Evolutionary conservation across 202 grass and related monocot species (phyloP).

Genomic region (Alloteropsis angusta): DNA sequence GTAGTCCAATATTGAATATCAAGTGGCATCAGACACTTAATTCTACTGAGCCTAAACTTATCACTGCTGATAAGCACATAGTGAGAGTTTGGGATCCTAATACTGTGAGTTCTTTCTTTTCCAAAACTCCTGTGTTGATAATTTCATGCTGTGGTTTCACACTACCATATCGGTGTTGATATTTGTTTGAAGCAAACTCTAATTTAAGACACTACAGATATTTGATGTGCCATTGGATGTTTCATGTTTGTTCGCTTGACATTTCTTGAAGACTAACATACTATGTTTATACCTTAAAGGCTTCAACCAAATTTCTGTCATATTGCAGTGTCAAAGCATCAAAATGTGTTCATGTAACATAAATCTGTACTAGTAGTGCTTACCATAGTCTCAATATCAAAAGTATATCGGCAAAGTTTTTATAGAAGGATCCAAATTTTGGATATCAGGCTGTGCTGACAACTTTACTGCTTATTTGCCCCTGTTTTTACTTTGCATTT

Average conservation of each 20-base stretch:
- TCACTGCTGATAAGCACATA: slow-evolving; percentile 77
- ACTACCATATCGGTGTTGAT: not conserved
- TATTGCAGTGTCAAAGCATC: not conserved
- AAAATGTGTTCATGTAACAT: not conserved
- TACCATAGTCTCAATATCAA: too few species aligned
- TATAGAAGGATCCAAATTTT: not conserved
- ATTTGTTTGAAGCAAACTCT: not conserved
- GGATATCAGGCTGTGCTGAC: not conserved
- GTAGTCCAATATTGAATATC: slow-evolving; percentile 74
- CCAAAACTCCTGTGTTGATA: not conserved
- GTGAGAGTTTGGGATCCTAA: slow-evolving; percentile 97
- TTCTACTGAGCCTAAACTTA: slow-evolving; percentile 74
- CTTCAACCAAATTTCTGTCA: not conserved
- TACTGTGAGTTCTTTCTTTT: slow-evolving; percentile 56
- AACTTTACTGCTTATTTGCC: not conserved
- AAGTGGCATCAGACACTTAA: slow-evolving; percentile 94
- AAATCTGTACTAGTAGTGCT: too few species aligned
- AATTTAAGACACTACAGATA: not conserved
- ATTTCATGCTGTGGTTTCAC: not conserved
- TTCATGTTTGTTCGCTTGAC: not conserved
- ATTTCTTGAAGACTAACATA: not conserved
- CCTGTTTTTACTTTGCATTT: not conserved
- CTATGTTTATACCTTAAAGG: not conserved
- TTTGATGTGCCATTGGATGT: not conserved
- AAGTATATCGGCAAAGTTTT: too few species aligned